Conservation (phyloP, 208 protist species). For the Crithidia sp. region DNA sequence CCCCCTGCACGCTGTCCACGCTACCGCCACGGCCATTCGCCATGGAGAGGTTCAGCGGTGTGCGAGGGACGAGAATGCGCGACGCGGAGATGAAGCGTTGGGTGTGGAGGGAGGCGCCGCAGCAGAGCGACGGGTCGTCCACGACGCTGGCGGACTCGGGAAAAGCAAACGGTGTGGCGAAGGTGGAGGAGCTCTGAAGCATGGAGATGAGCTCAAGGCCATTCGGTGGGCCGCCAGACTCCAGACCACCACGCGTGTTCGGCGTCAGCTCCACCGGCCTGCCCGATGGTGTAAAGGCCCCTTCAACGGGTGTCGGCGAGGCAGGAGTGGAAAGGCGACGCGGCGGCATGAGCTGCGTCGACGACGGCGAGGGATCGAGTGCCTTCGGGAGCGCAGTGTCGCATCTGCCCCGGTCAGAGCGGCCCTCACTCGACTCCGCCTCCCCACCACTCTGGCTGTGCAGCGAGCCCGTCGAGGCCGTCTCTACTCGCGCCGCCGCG, state of each 20-base stretch:
- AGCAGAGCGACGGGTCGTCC: constrained; percentile 8
- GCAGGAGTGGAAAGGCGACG: neutral
- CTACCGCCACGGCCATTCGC: constrained; percentile 1
- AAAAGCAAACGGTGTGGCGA: neutral
- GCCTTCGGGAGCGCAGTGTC: no score
- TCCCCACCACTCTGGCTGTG: constrained; percentile 12
- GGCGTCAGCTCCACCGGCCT: constrained; percentile 2
- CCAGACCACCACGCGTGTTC: neutral
- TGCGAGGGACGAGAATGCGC: constrained; percentile 2
- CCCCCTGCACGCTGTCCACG: constrained; percentile 2
- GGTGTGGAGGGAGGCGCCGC: constrained; percentile 10
- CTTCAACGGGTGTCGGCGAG: neutral
- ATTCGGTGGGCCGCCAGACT: neutral
- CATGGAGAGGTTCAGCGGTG: constrained; percentile 3
- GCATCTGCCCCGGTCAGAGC: no score
- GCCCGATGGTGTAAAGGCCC: neutral
- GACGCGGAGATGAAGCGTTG: constrained; percentile 18
- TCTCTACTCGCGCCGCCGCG: no score
- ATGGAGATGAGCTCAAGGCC: neutral
- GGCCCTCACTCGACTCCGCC: no score
- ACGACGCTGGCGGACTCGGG: constrained; percentile 5
- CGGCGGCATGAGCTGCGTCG: neutral
- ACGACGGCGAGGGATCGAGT: neutral
- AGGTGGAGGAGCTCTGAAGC: constrained; percentile 10
- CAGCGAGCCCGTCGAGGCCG: constrained; percentile 10